phyloP scores from a whole-genome alignment of 495 filamentous ascomycete species.

The Cladorrhinum samala region DNA sequence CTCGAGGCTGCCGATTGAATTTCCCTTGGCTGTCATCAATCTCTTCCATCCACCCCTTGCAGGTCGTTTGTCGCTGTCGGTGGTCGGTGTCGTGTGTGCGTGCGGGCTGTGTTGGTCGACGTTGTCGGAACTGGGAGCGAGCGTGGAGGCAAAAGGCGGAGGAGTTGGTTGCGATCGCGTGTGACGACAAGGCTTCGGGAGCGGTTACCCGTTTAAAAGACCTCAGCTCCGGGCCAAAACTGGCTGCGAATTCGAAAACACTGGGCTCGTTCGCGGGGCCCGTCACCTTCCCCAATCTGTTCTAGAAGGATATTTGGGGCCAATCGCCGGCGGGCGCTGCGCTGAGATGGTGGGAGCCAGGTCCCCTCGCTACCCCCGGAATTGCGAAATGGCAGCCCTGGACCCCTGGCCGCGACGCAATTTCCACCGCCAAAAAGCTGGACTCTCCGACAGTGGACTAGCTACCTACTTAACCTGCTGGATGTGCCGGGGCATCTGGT shows the following conservation, averaged over 20 bases:
- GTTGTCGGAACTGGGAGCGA: not conserved
- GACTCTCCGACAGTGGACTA: not conserved
- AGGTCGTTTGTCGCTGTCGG: not conserved
- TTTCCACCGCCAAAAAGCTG: slow-evolving; percentile 6
- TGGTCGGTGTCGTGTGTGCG: not conserved
- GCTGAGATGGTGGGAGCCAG: slow-evolving; percentile 3
- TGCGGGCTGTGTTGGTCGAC: not conserved
- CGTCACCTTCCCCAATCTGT: slow-evolving; percentile 17
- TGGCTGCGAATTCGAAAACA: not conserved
- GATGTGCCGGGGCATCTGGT: too few relatives aligned
- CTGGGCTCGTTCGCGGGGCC: not conserved
- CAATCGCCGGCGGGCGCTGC: slow-evolving; percentile 9
- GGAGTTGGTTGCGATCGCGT: not conserved
- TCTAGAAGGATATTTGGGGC: slow-evolving; percentile 12
- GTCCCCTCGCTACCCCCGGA: slow-evolving; percentile 6
- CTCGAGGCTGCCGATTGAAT: not conserved
- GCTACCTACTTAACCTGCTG: too few relatives aligned
- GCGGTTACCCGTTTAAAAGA: slow-evolving; percentile 12
- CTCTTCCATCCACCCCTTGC: not conserved
- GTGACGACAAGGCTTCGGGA: slow-evolving; percentile 17
- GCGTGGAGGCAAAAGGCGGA: not conserved
- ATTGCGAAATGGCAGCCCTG: slow-evolving; percentile 1
- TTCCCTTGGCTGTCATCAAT: not conserved
- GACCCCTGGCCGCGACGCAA: slow-evolving; percentile 12
- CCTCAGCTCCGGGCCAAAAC: slow-evolving; percentile 6